Percentiles rank a stretch among this genome's conserved stretches.
These are phyloP conservation scores for Herpotrichia juniperi DNA, from an alignment of 2,329 filamentous ascomycete species.

Conservation along the genomic window DNA sequence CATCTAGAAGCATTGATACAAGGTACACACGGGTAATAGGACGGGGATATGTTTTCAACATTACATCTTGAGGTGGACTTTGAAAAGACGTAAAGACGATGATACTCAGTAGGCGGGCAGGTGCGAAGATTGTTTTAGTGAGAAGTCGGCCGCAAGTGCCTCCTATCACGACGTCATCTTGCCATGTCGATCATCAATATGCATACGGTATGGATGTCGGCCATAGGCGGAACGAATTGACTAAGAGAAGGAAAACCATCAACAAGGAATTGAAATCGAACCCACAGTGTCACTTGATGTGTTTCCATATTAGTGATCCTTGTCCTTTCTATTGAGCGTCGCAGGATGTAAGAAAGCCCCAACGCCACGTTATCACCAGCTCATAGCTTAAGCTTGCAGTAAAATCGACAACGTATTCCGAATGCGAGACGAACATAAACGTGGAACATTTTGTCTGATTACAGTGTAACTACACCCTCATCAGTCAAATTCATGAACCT, in stretches of 20 bases:
- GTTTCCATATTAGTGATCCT: conserved; percentile 17
- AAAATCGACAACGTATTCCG: neutral
- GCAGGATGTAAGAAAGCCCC: conserved; percentile 8
- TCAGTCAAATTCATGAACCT: neutral
- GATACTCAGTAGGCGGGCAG: too few species aligned
- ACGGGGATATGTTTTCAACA: too few species aligned
- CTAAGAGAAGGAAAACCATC: conserved; percentile 7
- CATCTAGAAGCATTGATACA: too few species aligned
- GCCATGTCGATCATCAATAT: too few species aligned
- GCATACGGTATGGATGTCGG: too few species aligned
- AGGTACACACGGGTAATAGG: too few species aligned
- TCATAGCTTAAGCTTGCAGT: conserved; percentile 1
- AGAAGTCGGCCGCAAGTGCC: too few species aligned
- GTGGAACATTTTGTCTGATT: neutral
- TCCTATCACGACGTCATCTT: too few species aligned
- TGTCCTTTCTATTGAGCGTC: conserved; percentile 1
- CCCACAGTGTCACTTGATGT: conserved; percentile 12
- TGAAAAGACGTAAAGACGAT: too few species aligned
- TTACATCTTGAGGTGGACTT: too few species aligned
- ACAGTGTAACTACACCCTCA: neutral
- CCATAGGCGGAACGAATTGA: conserved; percentile 2
- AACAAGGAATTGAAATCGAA: conserved; percentile 4
- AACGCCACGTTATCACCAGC: neutral
- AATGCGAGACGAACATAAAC: neutral
- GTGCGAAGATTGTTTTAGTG: too few species aligned